A percentile compares a stretch with the other conserved stretches of the same genome.
phyloP scores from a whole-genome alignment of 768 basidiomycete genomes.

The Grammothele lineata region DNA sequence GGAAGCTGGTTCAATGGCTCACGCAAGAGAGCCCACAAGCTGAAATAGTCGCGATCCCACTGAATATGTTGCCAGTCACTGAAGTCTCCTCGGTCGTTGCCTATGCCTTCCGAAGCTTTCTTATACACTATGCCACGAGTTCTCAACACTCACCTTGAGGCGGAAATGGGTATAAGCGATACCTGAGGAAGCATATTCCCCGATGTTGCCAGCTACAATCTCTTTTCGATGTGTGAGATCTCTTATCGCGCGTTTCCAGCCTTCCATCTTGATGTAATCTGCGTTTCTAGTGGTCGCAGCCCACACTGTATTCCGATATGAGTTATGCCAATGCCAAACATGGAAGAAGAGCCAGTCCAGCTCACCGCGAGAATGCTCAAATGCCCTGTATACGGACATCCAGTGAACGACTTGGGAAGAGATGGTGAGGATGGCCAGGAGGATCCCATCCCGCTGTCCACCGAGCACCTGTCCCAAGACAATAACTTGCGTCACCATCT shows the following conservation, averaged over 20 bases:
- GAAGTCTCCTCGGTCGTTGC: slow-evolving; percentile 36
- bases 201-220: slow-evolving; percentile 62
- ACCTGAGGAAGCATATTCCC: slow-evolving; percentile 47
- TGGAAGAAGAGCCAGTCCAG: background rate
- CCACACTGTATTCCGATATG: no score
- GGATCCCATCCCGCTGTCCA: slow-evolving; percentile 58
- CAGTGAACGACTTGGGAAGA: slow-evolving; percentile 38
- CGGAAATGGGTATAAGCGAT: no score
- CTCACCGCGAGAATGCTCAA: background rate
- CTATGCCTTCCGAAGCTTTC: slow-evolving; percentile 28
- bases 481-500: slow-evolving; percentile 53
- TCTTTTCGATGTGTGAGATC: slow-evolving; percentile 62
- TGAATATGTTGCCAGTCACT: slow-evolving; percentile 16
- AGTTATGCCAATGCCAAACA: background rate
- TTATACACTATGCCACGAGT: slow-evolving; percentile 21
- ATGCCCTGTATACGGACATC: slow-evolving; percentile 4
- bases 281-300: slow-evolving; percentile 64
- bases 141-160: background rate
- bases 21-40: slow-evolving; percentile 40
- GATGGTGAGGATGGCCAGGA: slow-evolving; percentile 57
- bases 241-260: slow-evolving; percentile 54
- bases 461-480: slow-evolving; percentile 58
- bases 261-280: slow-evolving; percentile 61
- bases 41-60: background rate
- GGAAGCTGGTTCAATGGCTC: slow-evolving; percentile 56